These are phyloP conservation scores for Trichocomaceae sp. DNA, from an alignment of 2,329 filamentous ascomycete species.

Conservation along the genomic window DNA sequence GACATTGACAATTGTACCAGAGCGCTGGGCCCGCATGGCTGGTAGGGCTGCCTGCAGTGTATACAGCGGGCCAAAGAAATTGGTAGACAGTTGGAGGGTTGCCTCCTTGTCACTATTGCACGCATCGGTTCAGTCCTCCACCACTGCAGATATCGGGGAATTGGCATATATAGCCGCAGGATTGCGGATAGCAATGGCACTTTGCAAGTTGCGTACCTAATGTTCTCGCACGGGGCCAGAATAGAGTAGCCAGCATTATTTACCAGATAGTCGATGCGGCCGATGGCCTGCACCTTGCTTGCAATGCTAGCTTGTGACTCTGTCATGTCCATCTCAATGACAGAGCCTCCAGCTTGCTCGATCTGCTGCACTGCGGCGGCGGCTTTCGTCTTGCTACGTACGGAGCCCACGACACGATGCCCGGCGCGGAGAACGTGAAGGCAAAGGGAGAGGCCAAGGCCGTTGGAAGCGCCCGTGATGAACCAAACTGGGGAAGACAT, in stretches of 20 bases:
- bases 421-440: not conserved
- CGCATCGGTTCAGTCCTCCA: not conserved
- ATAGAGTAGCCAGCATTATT: conserved; percentile 2
- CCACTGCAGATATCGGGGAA: no score
- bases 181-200: no score
- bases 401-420: not conserved
- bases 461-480: not conserved
- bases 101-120: not conserved
- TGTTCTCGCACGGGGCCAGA: not conserved
- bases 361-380: not conserved
- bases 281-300: not conserved
- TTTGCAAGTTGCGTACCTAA: not conserved
- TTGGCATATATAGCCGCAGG: no score
- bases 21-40: not conserved
- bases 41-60: not conserved
- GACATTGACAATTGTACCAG: not conserved
- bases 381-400: not conserved
- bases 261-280: not conserved
- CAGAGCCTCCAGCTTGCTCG: not conserved
- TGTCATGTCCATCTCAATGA: not conserved
- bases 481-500: not conserved
- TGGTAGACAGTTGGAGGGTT: not conserved
- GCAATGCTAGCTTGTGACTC: not conserved
- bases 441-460: not conserved
- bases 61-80: not conserved